Base-by-base conservation (phyloP, 495 filamentous ascomycete genomes). In the Hypoxylon trugodes region DNA sequence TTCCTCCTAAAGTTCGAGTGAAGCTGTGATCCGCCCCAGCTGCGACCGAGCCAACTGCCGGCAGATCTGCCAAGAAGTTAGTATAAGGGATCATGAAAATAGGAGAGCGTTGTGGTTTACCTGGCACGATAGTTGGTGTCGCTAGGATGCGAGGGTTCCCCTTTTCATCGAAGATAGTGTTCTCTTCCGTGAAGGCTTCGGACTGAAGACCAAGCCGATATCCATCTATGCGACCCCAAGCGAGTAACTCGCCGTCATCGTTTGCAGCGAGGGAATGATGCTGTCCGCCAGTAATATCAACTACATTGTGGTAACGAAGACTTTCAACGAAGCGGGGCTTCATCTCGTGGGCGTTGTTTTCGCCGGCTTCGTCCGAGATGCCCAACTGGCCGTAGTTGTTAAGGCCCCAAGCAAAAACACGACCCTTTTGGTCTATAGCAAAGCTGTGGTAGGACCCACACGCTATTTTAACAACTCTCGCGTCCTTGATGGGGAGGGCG, bases 341-440 rank as follows among this genome's bases (percentile, higher is more conserved):
- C 75, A 75, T 75, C 47, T 50, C 66, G 66, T 16, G 33, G 18
- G 88, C 90, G 38, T 85, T 86, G 22, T 77, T 72, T 2, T 79
- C 80, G 50, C 91, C 91, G 30, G 87, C 91, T 35, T 83, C 82
- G 12, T 85, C 82, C 6, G 80, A 77, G 55, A 90, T 81, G 50
- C 89, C 93, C 6, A 73, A 89, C 73, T 94, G 87, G 41, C 88
- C 90, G 70, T 89, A 96, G 71, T 87, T 91, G 77, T 97, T 98
- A 30, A 92, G 75, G 4, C 93, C 94, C 92, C 93, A 98, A 16
- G 87, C 80, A 74, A 84, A 94, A 54, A 95, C 87, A 25, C 87
- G 82, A 28, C 85, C 87, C 33, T 87, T 82, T 15, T 82, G 79
- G 74, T 89, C 86, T 57, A 96, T 81, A 36, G 92, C 90, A 64